A percentile compares a stretch with the other conserved stretches of the same genome.
Evolutionary conservation across 495 filamentous ascomycete species (phyloP).

Genomic region (Penicillium paradoxum): DNA sequence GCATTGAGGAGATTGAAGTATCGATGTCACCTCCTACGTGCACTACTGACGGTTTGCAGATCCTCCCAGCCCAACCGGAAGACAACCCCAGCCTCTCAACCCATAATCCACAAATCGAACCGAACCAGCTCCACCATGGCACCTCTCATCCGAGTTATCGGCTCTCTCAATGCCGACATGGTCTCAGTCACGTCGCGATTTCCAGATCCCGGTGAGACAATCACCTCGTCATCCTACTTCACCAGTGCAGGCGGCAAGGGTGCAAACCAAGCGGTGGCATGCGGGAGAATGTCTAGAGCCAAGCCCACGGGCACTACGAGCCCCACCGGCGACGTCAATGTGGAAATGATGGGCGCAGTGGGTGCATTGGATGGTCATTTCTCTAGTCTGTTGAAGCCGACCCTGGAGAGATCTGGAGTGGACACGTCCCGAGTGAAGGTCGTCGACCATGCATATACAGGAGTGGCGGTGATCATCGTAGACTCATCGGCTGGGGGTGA

Average conservation of each 20-base stretch:
- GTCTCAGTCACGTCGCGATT: slow-evolving; percentile 80
- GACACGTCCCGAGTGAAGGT: slow-evolving; percentile 51
- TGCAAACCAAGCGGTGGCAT: slow-evolving; percentile 90
- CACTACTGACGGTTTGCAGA: no score
- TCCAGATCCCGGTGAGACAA: slow-evolving; percentile 78
- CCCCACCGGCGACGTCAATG: slow-evolving; percentile 44
- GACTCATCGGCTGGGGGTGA: slow-evolving; percentile 72
- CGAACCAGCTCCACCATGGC: slow-evolving; percentile 29
- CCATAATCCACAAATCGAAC: not conserved
- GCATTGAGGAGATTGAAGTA: no score
- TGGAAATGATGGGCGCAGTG: slow-evolving; percentile 81
- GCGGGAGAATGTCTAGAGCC: slow-evolving; percentile 55
- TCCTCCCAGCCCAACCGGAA: not conserved
- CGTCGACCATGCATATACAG: slow-evolving; percentile 56
- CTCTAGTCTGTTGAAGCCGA: slow-evolving; percentile 32
- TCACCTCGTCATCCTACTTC: slow-evolving; percentile 71
- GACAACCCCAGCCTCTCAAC: not conserved
- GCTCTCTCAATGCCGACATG: slow-evolving; percentile 91
- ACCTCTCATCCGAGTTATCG: slow-evolving; percentile 69
- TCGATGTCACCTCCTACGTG: no score
- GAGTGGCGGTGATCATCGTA: slow-evolving; percentile 78
- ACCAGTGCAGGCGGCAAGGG: slow-evolving; percentile 89
- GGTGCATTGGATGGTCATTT: slow-evolving; percentile 55
- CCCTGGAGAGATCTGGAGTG: slow-evolving; percentile 56
- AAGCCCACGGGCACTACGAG: slow-evolving; percentile 20